Evolutionary conservation across 208 protist species (phyloP), one percentile per base, ranked within the genome.

Genomic region (Plasmodiophora brassicae): DNA sequence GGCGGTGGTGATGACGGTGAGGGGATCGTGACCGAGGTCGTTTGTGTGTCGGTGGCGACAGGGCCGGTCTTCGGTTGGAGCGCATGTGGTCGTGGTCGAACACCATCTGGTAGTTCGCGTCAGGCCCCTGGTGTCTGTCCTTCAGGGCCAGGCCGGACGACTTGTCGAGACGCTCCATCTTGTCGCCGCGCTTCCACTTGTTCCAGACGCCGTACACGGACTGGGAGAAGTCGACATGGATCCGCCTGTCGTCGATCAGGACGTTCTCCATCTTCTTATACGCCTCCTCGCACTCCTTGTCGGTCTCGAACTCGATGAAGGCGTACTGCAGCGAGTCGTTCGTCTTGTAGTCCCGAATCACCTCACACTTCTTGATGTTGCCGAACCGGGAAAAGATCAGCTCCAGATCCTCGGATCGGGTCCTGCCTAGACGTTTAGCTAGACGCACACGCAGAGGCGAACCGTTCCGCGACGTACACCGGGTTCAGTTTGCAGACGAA

Each of bases 401-500:
- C 46, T 95, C 93, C 0, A 99, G 92, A 44, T 98, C 98, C 38
- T 97, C 96, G 22, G 96, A 92, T 1, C 93, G n/a, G 32, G 46
- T 88, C 10, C 32, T 44, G 41, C 25, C 22, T n/a, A 10, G 14
- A 10, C 14, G n/a, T 38, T 44, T 85, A 36, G 10, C 10, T 85
- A 22, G 0, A 46, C 83, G 14, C 84, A 86, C 10, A 35, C 25
- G 22, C 8, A 1, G 8, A 35, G n/a, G 41, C 10, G 28, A n/a
- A 84, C 28, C 1, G 28, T 8, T 1, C 83, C 5, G 87, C 35
- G 28, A 50, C 93, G 14, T 97, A 99, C 14, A 95, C 90, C 0
- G 97, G 97, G 90, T 99, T 99, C 39, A 99, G 93, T 92, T 98
- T 97, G 93, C 97, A 98, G 28, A 99, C 97, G 91, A 99, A 99